A percentile compares a stretch with the other conserved stretches of the same genome.
Evolutionary conservation across 441 rosid genomes (phyloP).

Genomic region (Breynia disticha): DNA sequence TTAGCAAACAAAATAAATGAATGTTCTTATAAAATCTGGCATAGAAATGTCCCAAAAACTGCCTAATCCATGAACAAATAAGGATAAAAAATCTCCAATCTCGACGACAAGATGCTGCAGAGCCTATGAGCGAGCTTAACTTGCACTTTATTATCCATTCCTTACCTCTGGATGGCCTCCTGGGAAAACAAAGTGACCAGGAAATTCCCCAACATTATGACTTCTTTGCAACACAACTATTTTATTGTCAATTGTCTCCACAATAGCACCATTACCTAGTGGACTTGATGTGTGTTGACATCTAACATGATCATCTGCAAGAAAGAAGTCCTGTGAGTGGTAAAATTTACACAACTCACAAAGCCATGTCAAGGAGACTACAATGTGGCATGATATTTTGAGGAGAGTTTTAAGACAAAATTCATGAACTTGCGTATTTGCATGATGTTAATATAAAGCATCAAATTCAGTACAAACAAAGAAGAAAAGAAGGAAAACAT

Average conservation of each 20-base stretch:
- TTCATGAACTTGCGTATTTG: too few species aligned
- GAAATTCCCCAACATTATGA: constrained; percentile 84
- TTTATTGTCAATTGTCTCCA: constrained; percentile 70
- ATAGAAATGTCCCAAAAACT: neutral
- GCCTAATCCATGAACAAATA: neutral
- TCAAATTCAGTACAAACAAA: neutral
- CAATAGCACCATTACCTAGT: constrained; percentile 74
- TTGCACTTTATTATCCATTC: neutral
- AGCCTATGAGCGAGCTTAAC: neutral
- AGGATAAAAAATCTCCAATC: neutral
- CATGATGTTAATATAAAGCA: neutral
- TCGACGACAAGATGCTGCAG: neutral
- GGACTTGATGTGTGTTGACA: constrained; percentile 80
- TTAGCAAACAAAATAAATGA: neutral
- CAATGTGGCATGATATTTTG: too few species aligned
- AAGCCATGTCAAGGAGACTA: constrained; percentile 3
- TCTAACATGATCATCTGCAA: constrained; percentile 44
- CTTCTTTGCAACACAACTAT: constrained; percentile 67
- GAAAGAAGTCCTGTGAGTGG: constrained; percentile 6
- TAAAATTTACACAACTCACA: neutral
- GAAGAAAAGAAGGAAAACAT: neutral
- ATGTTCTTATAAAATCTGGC: neutral
- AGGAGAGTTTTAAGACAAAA: too few species aligned
- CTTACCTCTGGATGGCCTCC: constrained; percentile 95
- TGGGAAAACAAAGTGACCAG: constrained; percentile 81